Percentiles rank a stretch among this genome's conserved stretches.
Conservation (phyloP, 2,329 filamentous ascomycete species). For the Aureobasidium lini region DNA sequence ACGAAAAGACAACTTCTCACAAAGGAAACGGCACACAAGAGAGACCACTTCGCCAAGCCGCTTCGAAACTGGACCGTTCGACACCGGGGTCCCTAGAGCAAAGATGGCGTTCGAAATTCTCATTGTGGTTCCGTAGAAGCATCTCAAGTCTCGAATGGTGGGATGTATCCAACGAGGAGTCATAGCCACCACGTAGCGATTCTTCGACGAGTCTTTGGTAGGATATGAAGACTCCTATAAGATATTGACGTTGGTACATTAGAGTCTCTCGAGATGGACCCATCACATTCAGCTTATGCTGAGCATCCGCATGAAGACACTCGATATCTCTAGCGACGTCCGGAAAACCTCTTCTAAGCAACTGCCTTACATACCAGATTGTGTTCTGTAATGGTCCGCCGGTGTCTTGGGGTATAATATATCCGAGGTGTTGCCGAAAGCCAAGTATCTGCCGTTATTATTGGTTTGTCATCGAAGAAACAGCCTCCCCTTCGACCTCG, state of each 20-base stretch:
- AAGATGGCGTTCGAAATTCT: not conserved
- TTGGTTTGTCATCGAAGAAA: not conserved
- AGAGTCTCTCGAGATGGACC: not conserved
- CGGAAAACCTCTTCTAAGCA: too few species aligned
- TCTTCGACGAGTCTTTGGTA: not conserved
- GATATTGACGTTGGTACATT: not conserved
- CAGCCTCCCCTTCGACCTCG: not conserved
- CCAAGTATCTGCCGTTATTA: not conserved
- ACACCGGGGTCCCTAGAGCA: not conserved
- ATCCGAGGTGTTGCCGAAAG: constrained; percentile 5
- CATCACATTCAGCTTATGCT: not conserved
- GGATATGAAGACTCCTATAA: not conserved
- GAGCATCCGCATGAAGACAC: not conserved
- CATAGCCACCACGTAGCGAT: not conserved
- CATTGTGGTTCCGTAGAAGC: not conserved
- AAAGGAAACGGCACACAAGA: not conserved
- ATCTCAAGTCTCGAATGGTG: not conserved
- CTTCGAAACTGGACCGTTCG: not conserved
- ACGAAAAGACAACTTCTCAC: not conserved
- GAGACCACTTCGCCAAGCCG: not conserved
- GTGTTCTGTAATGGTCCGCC: too few species aligned
- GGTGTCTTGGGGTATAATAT: too few species aligned
- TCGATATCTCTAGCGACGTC: not conserved
- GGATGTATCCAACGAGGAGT: not conserved
- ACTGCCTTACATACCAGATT: too few species aligned